Conservation (phyloP, 2,329 filamentous ascomycete species). For the Acarospora socialis region DNA sequence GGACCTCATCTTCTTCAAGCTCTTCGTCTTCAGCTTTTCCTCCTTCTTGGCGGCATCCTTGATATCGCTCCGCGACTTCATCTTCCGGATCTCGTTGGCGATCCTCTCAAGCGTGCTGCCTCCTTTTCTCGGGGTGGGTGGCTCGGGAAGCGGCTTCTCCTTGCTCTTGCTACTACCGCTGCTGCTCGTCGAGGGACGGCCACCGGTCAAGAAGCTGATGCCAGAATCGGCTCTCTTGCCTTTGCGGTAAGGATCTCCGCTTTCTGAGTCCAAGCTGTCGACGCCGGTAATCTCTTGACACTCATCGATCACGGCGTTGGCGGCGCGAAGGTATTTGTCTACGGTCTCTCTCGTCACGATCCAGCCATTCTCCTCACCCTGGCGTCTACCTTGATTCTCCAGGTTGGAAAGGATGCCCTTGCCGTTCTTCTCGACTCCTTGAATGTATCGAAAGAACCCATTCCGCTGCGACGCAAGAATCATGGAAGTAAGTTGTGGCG, state of each 20-base stretch:
- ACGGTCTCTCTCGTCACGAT: slow-evolving; percentile 32
- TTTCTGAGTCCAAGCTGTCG: slow-evolving; percentile 20
- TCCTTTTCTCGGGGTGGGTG: slow-evolving; percentile 15
- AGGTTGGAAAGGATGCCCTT: slow-evolving; percentile 38
- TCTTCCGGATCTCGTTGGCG: slow-evolving; percentile 43
- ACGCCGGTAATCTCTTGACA: slow-evolving; percentile 36
- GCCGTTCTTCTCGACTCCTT: slow-evolving; percentile 41
- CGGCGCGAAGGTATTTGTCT: slow-evolving; percentile 43
- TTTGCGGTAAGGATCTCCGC: slow-evolving; percentile 23
- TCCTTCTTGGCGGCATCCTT: slow-evolving; percentile 16
- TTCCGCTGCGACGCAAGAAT: slow-evolving; percentile 44
- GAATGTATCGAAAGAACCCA: slow-evolving; percentile 49
- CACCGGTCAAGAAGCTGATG: slow-evolving; percentile 40
- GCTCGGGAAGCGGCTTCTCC: slow-evolving; percentile 28
- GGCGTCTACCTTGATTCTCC: slow-evolving; percentile 37
- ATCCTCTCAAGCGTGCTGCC: slow-evolving; percentile 45
- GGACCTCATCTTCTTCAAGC: slow-evolving; percentile 24
- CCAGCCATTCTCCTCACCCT: slow-evolving; percentile 43
- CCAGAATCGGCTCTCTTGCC: slow-evolving; percentile 49
- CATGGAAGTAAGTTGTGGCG: slow-evolving; percentile 36
- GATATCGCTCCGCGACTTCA: slow-evolving; percentile 41
- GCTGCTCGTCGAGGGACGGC: slow-evolving; percentile 25
- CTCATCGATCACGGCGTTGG: slow-evolving; percentile 48
- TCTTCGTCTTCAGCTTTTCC: slow-evolving; percentile 15
- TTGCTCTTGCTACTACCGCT: slow-evolving; percentile 17